Base-by-base conservation (phyloP, 352 stramenopile genomes). In the Globisporangium emineosum region DNA sequence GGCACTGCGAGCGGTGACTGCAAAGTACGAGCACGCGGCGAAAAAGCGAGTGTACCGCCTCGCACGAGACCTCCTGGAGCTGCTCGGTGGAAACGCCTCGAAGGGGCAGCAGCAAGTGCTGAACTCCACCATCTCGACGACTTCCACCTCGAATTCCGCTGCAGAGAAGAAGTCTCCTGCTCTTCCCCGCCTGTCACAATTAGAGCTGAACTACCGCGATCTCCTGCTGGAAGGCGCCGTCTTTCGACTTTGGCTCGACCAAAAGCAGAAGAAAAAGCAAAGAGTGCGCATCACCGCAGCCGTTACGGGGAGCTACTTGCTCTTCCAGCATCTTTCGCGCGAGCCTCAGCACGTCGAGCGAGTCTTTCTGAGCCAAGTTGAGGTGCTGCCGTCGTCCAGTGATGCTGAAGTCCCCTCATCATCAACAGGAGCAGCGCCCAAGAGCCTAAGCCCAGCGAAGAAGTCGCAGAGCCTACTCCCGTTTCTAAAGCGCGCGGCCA, bases 291-390 rank as follows among this genome's bases (percentile, higher is more conserved):
- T 84, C 29, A 76, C 70, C 8, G 55, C 80, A 21, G 67, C 73
- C 21, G 55, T 71, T 25, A 78, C 62, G 50, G 68, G 69, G 19
- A 68, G 76, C 27, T 83, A 83, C 60, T 50, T 86, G 10, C 19
- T 86, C 13, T 76, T 86, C 45, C 73, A 69, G 4, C 70, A 75
- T 13, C 50, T 79, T 56, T 47, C 60, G 37, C 67, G 53, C 25
- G 23, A 69, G 43, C 15, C 67, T 56, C 53, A 58, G 10, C 13
- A 51, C 29, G 55, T 81, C 42, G 68, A 87, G 50, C 73, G 78
- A 12, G 58, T 84, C 7, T 87, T 81, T 19, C 55, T 78, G 9
- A 78, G 62, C 54, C 76, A 84, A 47, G 51, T 84, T 1, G 57
- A 78, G 55, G 66, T 86, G 8, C 7, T 55, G 15, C 27, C 42